Base-by-base conservation (phyloP, 352 stramenopile genomes). In the Albugo candida region DNA sequence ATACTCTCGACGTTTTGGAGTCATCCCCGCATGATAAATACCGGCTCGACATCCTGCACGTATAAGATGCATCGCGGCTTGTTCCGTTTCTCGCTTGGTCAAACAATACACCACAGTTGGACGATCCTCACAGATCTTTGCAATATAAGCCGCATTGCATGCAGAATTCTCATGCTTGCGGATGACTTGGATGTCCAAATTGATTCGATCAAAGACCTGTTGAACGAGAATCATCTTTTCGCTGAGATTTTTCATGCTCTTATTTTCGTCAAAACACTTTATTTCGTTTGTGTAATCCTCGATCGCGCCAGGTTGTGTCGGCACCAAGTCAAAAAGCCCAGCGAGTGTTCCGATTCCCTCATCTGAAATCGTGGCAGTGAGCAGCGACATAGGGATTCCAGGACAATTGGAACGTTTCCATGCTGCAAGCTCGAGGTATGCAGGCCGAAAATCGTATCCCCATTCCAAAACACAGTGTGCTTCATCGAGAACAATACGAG, bases 401-500 rank as follows among this genome's bases (percentile, higher is more conserved):
- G 42, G 54, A 20, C 83, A 63, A 36, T 63, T 51, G 21, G 61
- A 57, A 3, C 54, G 54, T 47, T 70, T 71, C 63, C 67, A 85
- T 8, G 62, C 67, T 24, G 68, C 62, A 2, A 89, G 47, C 49
- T 80, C 56, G 36, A 89, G 41, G 48, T 86, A 89, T 45, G 60
- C 61, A 6, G 76, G 74, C 2, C 73, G 68, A 47, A 89, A 89
- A 13, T 67, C 62, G 52, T 73, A 81, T 2, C 73, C 73, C 76
- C 76, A 89, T 54, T 89, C 73, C 20, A 85, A 47, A 0, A 89
- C 58, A 47, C 76, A 86, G 42, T 89, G 76, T 5, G 73, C 73
- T 54, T 89, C 76, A 45, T 89, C 76, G 43, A 86, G 39, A 21
- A 89, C 76, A 41, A 89, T 52, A 12, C 73, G 67, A 13, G 39